Conservation (phyloP, 768 basidiomycete genomes). For the Lactarius sanguifluus region DNA sequence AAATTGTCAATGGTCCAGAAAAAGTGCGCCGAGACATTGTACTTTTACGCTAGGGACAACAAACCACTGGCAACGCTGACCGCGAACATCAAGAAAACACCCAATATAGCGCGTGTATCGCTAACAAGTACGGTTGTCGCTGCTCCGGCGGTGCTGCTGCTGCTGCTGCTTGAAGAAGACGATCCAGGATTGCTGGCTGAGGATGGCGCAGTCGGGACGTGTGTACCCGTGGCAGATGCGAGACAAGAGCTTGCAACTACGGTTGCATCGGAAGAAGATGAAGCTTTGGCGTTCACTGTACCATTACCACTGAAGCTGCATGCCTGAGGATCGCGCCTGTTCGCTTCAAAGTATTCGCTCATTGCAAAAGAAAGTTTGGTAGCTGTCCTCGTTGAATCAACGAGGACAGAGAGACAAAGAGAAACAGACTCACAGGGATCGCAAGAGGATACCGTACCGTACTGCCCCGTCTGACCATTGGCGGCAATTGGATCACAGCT, state of each 20-base stretch:
- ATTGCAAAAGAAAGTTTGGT: conserved; percentile 82
- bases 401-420: conserved; percentile 8
- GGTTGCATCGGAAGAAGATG: conserved; percentile 50
- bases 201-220: conserved; percentile 55
- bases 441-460: conserved; percentile 75
- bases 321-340: conserved; percentile 54
- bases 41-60: conserved; percentile 43
- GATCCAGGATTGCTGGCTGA: conserved; percentile 5
- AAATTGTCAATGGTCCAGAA: conserved; percentile 11
- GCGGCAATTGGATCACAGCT: conserved; percentile 69
- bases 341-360: conserved; percentile 71
- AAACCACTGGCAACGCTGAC: conserved; percentile 44
- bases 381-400: conserved; percentile 41
- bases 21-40: conserved; percentile 9
- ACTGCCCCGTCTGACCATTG: conserved; percentile 70
- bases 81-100: conserved; percentile 39
- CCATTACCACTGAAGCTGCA: conserved; percentile 88
- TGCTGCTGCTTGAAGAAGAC: conserved; percentile 32
- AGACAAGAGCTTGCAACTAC: conserved; percentile 67
- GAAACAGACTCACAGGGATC: conserved; percentile 59
- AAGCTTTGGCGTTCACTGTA: conserved; percentile 60
- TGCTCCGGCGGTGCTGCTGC: conserved; percentile 32
- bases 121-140: conserved; percentile 33
- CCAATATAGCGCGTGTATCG: conserved; percentile 39
- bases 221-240: conserved; percentile 59